These are phyloP conservation scores for Filosporella fistucella DNA, from an alignment of 495 filamentous ascomycete species.

Conservation along the genomic window DNA sequence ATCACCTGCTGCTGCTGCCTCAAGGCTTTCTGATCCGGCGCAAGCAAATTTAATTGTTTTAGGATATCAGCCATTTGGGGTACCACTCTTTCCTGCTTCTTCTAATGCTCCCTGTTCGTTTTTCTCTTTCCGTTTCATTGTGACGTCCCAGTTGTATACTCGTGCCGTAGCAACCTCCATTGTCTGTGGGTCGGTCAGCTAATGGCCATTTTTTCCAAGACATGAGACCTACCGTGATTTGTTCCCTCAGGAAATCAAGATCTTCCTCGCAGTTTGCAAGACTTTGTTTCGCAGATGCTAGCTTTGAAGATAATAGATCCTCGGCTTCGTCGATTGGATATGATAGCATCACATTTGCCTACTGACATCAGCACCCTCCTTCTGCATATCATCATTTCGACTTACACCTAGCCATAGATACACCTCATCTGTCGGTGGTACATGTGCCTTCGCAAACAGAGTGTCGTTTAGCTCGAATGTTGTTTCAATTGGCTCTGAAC, in stretches of 20 bases:
- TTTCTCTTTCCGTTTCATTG: slow-evolving; percentile 88
- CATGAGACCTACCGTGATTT: slow-evolving; percentile 73
- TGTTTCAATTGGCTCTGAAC: slow-evolving; percentile 70
- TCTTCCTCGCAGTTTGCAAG: slow-evolving; percentile 90
- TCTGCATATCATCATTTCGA: not conserved
- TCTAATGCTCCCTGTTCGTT: slow-evolving; percentile 44
- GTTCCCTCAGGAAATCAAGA: slow-evolving; percentile 90
- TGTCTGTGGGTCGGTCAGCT: slow-evolving; percentile 56
- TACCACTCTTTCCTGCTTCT: slow-evolving; percentile 18
- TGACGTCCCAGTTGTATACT: slow-evolving; percentile 99
- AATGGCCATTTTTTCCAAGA: not conserved
- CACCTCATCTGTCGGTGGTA: slow-evolving; percentile 84
- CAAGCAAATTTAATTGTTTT: no score
- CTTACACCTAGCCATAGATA: slow-evolving; percentile 90
- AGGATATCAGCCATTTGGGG: slow-evolving; percentile 20
- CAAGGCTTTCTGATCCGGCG: no score
- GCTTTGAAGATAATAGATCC: slow-evolving; percentile 70
- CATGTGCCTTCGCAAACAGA: slow-evolving; percentile 79
- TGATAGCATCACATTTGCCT: slow-evolving; percentile 96
- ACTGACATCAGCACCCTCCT: slow-evolving; percentile 10
- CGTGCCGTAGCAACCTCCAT: slow-evolving; percentile 93
- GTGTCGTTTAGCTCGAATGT: slow-evolving; percentile 97
- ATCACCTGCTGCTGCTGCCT: no score
- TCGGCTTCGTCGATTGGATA: slow-evolving; percentile 89
- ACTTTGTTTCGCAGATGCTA: slow-evolving; percentile 72